Conservation (phyloP, 495 filamentous ascomycete species). For the Neohortaea acidophila region DNA sequence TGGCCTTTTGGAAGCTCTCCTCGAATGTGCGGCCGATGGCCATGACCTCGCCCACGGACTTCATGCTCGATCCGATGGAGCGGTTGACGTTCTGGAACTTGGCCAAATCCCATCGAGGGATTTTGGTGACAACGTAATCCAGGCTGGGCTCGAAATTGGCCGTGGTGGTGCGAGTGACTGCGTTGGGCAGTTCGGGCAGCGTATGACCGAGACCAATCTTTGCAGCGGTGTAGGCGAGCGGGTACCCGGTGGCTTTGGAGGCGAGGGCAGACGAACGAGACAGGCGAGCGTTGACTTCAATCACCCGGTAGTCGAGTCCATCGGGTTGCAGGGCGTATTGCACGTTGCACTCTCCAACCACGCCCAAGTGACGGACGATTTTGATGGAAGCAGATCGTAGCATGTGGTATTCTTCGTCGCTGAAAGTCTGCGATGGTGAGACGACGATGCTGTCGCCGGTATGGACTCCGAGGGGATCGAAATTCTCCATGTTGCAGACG, state of each 20-base stretch:
- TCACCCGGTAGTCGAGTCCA: slow-evolving; percentile 95
- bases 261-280: slow-evolving; percentile 89
- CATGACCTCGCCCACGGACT: slow-evolving; percentile 98
- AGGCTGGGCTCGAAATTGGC: slow-evolving; percentile 97
- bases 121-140: slow-evolving; percentile 97
- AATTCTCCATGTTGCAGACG: slow-evolving; percentile 99
- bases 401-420: slow-evolving; percentile 99
- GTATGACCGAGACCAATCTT: slow-evolving; percentile 94
- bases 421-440: slow-evolving; percentile 88
- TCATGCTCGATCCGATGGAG: slow-evolving; percentile 92
- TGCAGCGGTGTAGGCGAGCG: slow-evolving; percentile 82
- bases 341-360: slow-evolving; percentile 97
- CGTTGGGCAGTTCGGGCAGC: slow-evolving; percentile 87
- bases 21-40: slow-evolving; percentile 96
- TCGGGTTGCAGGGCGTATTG: slow-evolving; percentile 96
- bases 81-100: slow-evolving; percentile 99
- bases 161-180: slow-evolving; percentile 94
- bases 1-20: slow-evolving; percentile 98
- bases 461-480: slow-evolving; percentile 94
- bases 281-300: slow-evolving; percentile 94
- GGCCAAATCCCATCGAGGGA: slow-evolving; percentile 89
- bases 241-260: slow-evolving; percentile 94
- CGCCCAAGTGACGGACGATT: slow-evolving; percentile 90
- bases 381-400: slow-evolving; percentile 96
- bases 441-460: slow-evolving; percentile 98